Evolutionary conservation across 1,139 yeast genomes (phyloP).

Genomic region (Hyphopichia buzzinii): DNA sequence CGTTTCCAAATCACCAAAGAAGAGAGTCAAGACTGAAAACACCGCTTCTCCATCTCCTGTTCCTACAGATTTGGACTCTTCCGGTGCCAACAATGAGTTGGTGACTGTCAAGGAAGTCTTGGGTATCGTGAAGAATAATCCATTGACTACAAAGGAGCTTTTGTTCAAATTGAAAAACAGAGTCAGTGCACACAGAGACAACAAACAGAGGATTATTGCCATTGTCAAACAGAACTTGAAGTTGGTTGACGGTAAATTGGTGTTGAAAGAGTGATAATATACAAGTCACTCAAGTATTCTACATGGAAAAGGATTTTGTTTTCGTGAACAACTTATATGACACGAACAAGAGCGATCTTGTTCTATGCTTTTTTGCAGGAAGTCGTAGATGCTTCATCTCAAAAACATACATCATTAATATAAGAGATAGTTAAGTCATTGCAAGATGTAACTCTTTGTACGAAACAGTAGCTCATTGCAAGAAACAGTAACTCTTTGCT

Average conservation of each 20-base stretch:
- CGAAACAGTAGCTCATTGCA: too few relatives aligned
- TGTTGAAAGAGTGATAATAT: conserved; percentile 55
- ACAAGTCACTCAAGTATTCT: too few relatives aligned
- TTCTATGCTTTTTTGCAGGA: too few relatives aligned
- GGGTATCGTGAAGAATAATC: conserved; percentile 58
- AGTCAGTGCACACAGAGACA: conserved; percentile 66
- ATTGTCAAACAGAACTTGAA: conserved; percentile 69
- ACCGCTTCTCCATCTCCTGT: conserved; percentile 14
- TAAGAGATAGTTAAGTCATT: too few relatives aligned
- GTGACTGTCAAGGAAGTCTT: conserved; percentile 75
- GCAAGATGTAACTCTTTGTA: too few relatives aligned
- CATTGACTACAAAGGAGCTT: conserved; percentile 65
- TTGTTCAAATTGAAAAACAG: conserved; percentile 60
- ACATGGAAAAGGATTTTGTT: too few relatives aligned
- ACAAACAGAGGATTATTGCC: conserved; percentile 62
- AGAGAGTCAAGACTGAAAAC: conserved; percentile 40
- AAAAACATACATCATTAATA: too few relatives aligned
- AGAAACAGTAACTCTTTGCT: too few relatives aligned
- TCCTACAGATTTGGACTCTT: conserved; percentile 29
- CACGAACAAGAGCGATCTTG: too few relatives aligned
- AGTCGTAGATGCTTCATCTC: too few relatives aligned
- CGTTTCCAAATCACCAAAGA: conserved; percentile 27
- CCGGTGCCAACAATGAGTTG: conserved; percentile 42
- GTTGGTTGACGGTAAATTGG: conserved; percentile 64
- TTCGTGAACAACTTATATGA: too few relatives aligned